phyloP scores from a whole-genome alignment of 1,284 basidiomycete genomes.

The Ustilago trichophora region DNA sequence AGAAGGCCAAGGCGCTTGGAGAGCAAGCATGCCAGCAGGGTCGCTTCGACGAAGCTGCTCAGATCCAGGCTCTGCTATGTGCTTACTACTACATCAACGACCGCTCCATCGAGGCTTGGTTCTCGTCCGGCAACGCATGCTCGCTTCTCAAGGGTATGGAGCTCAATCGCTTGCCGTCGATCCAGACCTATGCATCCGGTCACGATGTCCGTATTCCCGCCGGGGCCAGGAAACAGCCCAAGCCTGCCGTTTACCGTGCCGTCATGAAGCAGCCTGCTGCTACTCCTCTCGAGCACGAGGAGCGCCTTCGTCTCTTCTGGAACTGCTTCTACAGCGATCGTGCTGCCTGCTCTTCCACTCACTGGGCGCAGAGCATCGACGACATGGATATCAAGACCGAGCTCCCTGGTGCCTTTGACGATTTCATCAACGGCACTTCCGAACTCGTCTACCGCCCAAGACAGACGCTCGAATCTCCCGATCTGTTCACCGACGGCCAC shows the following conservation, averaged over 20 bases:
- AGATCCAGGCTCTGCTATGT: constrained; percentile 40
- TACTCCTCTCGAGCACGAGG: constrained; percentile 42
- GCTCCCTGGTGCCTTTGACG: constrained; percentile 49
- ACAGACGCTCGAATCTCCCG: constrained; percentile 48
- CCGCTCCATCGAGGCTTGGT: constrained; percentile 55
- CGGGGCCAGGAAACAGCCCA: constrained; percentile 18
- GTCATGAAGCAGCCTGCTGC: constrained; percentile 14
- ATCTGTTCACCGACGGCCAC: constrained; percentile 46
- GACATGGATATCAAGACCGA: constrained; percentile 48
- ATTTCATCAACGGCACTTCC: constrained; percentile 33
- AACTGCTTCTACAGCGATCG: constrained; percentile 49
- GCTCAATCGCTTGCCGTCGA: constrained; percentile 44
- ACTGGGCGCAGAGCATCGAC: constrained; percentile 50
- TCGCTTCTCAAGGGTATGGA: constrained; percentile 47
- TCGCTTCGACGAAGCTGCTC: constrained; percentile 43
- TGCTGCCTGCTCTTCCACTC: constrained; percentile 46
- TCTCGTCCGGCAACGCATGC: constrained; percentile 23
- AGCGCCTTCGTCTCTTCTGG: constrained; percentile 50
- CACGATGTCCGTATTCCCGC: constrained; percentile 7
- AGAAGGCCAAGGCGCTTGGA: constrained; percentile 35
- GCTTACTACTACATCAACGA: constrained; percentile 52
- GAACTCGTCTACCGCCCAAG: constrained; percentile 33
- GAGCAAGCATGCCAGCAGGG: constrained; percentile 28
- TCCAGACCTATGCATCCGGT: constrained; percentile 10
- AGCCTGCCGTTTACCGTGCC: constrained; percentile 38